A percentile compares a stretch with the other conserved stretches of the same genome.
phyloP scores from a whole-genome alignment of 1,284 basidiomycete genomes.

The Cystobasidium sp. region DNA sequence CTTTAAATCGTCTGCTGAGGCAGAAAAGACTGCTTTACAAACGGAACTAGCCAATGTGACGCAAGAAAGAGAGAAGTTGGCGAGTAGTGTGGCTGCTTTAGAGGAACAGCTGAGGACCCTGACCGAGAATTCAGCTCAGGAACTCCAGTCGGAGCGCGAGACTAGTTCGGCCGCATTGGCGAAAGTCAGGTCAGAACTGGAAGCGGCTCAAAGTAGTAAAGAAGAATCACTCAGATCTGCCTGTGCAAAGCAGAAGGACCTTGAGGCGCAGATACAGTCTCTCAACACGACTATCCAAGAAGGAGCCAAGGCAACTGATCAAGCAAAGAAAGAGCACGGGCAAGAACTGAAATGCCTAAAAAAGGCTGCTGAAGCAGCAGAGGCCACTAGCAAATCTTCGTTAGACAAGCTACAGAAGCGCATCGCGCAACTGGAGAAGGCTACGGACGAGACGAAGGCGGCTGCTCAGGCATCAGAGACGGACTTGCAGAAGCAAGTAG shows the following conservation, averaged over 20 bases:
- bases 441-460: constrained; percentile 5
- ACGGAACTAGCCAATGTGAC: background rate
- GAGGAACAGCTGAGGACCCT: background rate
- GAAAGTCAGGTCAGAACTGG: background rate
- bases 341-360: too few relatives aligned
- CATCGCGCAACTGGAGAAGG: constrained; percentile 13
- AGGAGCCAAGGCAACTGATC: too few relatives aligned
- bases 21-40: background rate
- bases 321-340: too few relatives aligned
- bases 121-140: too few relatives aligned
- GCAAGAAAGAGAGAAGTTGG: background rate
- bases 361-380: background rate
- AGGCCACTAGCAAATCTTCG: background rate
- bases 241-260: too few relatives aligned
- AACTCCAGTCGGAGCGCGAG: too few relatives aligned
- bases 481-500: constrained; percentile 19
- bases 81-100: background rate
- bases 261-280: too few relatives aligned
- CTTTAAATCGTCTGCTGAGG: background rate
- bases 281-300: too few relatives aligned
- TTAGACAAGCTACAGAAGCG: background rate
- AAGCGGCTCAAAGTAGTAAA: background rate
- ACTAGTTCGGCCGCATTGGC: too few relatives aligned
- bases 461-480: constrained; percentile 21
- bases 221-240: background rate